phyloP scores from a whole-genome alignment of 257 asterid species.

The Solanum chmielewskii region DNA sequence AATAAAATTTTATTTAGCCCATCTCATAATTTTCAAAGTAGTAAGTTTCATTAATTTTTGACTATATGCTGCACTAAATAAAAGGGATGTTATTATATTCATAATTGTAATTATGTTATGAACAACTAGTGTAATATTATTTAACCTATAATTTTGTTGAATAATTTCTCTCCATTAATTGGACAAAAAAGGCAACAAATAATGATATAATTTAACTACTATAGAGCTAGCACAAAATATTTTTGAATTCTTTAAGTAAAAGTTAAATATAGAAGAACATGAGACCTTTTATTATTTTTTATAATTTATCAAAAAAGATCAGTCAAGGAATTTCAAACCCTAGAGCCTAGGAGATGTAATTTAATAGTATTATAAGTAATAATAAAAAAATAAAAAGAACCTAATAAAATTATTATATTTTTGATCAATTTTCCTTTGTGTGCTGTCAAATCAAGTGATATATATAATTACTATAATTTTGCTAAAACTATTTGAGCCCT shows the following conservation, averaged over 20 bases:
- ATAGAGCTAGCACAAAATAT: slow-evolving; percentile 8
- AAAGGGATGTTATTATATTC: neutral
- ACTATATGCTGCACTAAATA: slow-evolving; percentile 25
- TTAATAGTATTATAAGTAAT: neutral
- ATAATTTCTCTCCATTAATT: slow-evolving; percentile 19
- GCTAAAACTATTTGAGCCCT: neutral
- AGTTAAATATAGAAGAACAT: slow-evolving; percentile 5
- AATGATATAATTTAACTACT: neutral
- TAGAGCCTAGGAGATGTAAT: slow-evolving; percentile 28
- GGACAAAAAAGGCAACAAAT: slow-evolving; percentile 13
- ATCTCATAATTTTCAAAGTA: neutral
- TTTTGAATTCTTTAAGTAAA: slow-evolving; percentile 11
- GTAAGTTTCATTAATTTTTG: neutral
- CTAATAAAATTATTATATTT: neutral
- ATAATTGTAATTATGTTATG: slow-evolving; percentile 1
- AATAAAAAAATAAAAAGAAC: neutral
- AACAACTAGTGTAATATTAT: neutral
- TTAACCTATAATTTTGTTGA: slow-evolving; percentile 4
- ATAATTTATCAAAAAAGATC: slow-evolving; percentile 3
- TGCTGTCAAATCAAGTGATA: slow-evolving; percentile 41
- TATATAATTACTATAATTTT: slow-evolving; percentile 3
- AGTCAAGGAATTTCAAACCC: slow-evolving; percentile 46
- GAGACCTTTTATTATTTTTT: slow-evolving; percentile 7
- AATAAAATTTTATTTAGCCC: neutral
- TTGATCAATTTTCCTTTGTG: slow-evolving; percentile 7